Evolutionary conservation across 208 protist species (phyloP).

Genomic region (Wallacemonas collosoma): DNA sequence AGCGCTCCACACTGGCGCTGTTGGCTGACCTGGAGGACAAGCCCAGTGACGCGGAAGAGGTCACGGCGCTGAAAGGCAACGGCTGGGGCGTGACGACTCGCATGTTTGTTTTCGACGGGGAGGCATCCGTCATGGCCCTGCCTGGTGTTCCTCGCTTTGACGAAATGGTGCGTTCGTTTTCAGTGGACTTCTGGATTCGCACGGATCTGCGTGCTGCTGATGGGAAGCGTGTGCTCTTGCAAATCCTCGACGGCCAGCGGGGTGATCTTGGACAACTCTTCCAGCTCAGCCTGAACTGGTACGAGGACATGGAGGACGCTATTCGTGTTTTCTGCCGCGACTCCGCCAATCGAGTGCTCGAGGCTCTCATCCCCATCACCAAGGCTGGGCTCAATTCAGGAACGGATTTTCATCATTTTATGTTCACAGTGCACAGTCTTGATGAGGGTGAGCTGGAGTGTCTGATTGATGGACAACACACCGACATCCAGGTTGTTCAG

Average conservation of each 20-base stretch:
- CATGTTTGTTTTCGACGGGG: constrained; percentile 75
- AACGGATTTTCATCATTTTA: constrained; percentile 75
- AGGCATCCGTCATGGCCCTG: constrained; percentile 71
- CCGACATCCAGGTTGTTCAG: constrained; percentile 71
- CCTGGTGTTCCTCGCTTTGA: constrained; percentile 87
- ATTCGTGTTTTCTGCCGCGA: constrained; percentile 79
- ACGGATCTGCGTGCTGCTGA: constrained; percentile 53
- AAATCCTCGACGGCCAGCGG: constrained; percentile 84
- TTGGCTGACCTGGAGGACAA: constrained; percentile 41
- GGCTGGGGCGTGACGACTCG: constrained; percentile 71
- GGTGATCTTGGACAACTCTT: constrained; percentile 82
- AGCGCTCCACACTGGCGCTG: constrained; percentile 60
- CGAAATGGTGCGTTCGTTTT: constrained; percentile 75
- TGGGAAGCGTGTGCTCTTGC: constrained; percentile 64
- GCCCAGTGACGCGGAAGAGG: constrained; percentile 13
- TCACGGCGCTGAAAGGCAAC: constrained; percentile 65
- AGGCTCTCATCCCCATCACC: constrained; percentile 63
- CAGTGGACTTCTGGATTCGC: constrained; percentile 88
- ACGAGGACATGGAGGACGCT: constrained; percentile 68
- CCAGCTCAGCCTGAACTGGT: constrained; percentile 77
- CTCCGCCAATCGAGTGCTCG: constrained; percentile 84
- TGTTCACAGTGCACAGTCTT: constrained; percentile 71
- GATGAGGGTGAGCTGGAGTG: constrained; percentile 77
- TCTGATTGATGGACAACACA: constrained; percentile 58
- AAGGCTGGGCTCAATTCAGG: constrained; percentile 16